Evolutionary conservation across 1,284 basidiomycete species (phyloP).

Genomic region (Malassezia sympodialis): DNA sequence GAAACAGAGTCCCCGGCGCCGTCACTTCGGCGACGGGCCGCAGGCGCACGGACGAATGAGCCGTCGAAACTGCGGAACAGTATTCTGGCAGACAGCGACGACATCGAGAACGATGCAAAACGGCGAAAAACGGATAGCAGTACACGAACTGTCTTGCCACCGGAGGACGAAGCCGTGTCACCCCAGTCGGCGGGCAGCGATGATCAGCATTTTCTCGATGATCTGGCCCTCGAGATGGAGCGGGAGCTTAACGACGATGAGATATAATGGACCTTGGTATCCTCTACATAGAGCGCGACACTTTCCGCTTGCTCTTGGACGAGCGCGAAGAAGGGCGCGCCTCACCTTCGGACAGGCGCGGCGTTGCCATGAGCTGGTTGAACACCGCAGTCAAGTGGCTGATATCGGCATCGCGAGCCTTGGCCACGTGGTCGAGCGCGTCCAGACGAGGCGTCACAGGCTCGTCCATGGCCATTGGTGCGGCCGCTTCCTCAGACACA

Average conservation of each 20-base stretch:
- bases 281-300: slow-evolving; percentile 2
- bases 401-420: slow-evolving; percentile 49
- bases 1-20: not conserved
- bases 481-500: not conserved
- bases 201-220: slow-evolving; percentile 34
- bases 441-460: slow-evolving; percentile 8
- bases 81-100: slow-evolving; percentile 2
- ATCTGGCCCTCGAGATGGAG: slow-evolving; percentile 36
- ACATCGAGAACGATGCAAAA: not conserved
- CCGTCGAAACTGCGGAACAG: slow-evolving; percentile 21
- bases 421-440: slow-evolving; percentile 16
- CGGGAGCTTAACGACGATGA: slow-evolving; percentile 23
- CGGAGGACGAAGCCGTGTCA: not conserved
- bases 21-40: not conserved
- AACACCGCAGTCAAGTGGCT: slow-evolving; percentile 15
- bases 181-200: slow-evolving; percentile 14
- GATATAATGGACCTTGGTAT: slow-evolving; percentile 2
- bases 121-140: not conserved
- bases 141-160: not conserved
- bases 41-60: not conserved
- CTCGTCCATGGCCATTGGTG: not conserved
- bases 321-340: not conserved
- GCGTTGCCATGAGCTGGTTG: slow-evolving; percentile 3
- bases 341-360: not conserved
- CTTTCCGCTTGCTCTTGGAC: slow-evolving; percentile 14